Percentiles rank a stretch among this genome's conserved stretches.
Conservation (phyloP, 768 basidiomycete species). For the Leccinellum albellum region DNA sequence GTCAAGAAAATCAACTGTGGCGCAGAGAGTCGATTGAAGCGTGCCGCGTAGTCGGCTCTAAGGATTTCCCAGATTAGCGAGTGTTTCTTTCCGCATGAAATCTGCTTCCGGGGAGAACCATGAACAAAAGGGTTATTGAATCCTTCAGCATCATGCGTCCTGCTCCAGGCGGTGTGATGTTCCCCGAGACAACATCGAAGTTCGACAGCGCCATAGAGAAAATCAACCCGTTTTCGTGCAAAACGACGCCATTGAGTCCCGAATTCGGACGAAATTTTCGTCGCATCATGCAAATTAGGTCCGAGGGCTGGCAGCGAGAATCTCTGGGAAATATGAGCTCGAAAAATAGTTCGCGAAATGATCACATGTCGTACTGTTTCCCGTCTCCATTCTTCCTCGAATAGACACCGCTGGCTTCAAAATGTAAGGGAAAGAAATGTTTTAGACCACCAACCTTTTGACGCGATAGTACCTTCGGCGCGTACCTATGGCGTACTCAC, state of each 20-base stretch:
- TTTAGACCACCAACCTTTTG: not conserved
- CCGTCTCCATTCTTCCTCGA: not conserved
- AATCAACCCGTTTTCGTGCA: not conserved
- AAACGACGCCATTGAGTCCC: not conserved
- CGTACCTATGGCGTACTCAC: no score
- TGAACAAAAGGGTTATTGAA: not conserved
- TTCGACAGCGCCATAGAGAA: not conserved
- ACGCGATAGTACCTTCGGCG: not conserved
- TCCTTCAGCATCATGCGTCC: not conserved
- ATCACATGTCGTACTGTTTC: not conserved
- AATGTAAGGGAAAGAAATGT: not conserved
- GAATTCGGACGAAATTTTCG: slow-evolving; percentile 3
- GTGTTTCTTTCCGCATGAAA: not conserved
- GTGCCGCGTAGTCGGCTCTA: not conserved
- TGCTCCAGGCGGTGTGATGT: not conserved
- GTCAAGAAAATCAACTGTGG: not conserved
- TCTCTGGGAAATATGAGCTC: not conserved
- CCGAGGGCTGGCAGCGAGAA: not conserved
- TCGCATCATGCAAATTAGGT: no score
- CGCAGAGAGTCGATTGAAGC: not conserved
- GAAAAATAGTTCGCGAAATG: not conserved
- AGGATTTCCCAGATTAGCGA: not conserved
- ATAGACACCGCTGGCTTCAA: not conserved
- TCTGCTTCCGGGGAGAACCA: not conserved
- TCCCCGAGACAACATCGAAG: not conserved